phyloP scores from a whole-genome alignment of 768 basidiomycete species.

The Basidioascus undulatus region DNA sequence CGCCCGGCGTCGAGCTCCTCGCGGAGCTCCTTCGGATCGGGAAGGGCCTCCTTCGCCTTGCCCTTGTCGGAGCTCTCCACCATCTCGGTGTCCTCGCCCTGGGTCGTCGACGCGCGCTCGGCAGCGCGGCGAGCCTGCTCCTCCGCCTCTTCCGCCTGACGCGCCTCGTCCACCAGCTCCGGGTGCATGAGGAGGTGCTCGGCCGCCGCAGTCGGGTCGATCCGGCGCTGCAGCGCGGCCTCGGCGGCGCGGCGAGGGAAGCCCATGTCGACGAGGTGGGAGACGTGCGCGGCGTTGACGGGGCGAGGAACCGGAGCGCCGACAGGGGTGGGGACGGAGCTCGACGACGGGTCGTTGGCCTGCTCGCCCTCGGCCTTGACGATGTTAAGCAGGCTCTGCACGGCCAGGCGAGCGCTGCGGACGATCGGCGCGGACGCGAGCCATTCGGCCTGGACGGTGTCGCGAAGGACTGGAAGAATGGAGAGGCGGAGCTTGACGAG shows the following conservation, averaged over 20 bases:
- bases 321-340: slow-evolving; percentile 24
- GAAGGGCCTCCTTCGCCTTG: slow-evolving; percentile 1
- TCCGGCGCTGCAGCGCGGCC: slow-evolving; percentile 58
- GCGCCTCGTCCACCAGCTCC: slow-evolving; percentile 28
- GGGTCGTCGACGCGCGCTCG: slow-evolving; percentile 6
- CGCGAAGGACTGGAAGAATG: slow-evolving; percentile 37
- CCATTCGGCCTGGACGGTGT: slow-evolving; percentile 69
- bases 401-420: slow-evolving; percentile 45
- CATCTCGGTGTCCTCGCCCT: slow-evolving; percentile 16
- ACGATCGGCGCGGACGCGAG: slow-evolving; percentile 44
- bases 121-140: slow-evolving; percentile 13
- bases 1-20: slow-evolving; percentile 40
- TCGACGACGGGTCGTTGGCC: no score
- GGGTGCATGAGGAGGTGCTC: slow-evolving; percentile 67
- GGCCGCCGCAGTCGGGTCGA: slow-evolving; percentile 70
- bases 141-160: slow-evolving; percentile 3
- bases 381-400: slow-evolving; percentile 55
- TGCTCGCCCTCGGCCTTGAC: slow-evolving; percentile 63
- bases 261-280: slow-evolving; percentile 84
- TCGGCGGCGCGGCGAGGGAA: slow-evolving; percentile 75
- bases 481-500: slow-evolving; percentile 53
- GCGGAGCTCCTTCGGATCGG: slow-evolving; percentile 24
- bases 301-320: slow-evolving; percentile 12
- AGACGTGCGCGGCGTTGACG: slow-evolving; percentile 28
- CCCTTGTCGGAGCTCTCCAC: slow-evolving; percentile 12